A percentile compares a stretch with the other conserved stretches of the same genome.
These are phyloP conservation scores for Pharnaceum exiguum DNA, from an alignment of 148 eudicot species.

Conservation along the genomic window DNA sequence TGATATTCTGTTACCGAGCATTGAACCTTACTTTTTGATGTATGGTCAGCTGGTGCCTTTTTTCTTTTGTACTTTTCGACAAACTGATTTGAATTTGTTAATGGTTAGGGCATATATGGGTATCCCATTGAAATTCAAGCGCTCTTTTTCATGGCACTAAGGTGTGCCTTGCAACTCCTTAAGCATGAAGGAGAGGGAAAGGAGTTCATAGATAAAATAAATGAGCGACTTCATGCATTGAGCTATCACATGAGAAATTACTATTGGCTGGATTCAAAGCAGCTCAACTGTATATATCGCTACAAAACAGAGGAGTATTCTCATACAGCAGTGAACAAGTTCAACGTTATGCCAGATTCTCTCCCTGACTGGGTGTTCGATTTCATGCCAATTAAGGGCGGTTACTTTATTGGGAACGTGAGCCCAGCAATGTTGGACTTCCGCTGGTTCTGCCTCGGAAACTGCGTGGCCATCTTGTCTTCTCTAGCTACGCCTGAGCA, in stretches of 20 bases:
- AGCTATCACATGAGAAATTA: conserved; percentile 58
- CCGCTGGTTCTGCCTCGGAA: conserved; percentile 86
- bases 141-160: conserved; percentile 50
- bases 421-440: conserved; percentile 87
- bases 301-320: conserved; percentile 59
- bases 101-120: conserved; percentile 45
- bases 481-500: conserved; percentile 87
- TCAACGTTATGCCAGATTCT: conserved; percentile 68
- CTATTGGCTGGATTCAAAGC: conserved; percentile 52
- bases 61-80: neutral
- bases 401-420: conserved; percentile 81
- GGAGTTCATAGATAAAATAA: conserved; percentile 38
- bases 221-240: conserved; percentile 48
- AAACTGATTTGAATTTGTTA: neutral
- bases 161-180: conserved; percentile 44
- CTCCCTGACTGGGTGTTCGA: conserved; percentile 79
- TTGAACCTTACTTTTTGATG: neutral
- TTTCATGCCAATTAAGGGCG: conserved; percentile 75
- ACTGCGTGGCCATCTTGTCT: conserved; percentile 73
- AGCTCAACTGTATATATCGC: conserved; percentile 53
- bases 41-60: neutral
- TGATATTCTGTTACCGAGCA: neutral
- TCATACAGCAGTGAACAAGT: conserved; percentile 71
- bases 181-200: conserved; percentile 50
- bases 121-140: conserved; percentile 51